A percentile compares a stretch with the other conserved stretches of the same genome.
Conservation (phyloP, 768 basidiomycete species). For the Myochromella boudieri region DNA sequence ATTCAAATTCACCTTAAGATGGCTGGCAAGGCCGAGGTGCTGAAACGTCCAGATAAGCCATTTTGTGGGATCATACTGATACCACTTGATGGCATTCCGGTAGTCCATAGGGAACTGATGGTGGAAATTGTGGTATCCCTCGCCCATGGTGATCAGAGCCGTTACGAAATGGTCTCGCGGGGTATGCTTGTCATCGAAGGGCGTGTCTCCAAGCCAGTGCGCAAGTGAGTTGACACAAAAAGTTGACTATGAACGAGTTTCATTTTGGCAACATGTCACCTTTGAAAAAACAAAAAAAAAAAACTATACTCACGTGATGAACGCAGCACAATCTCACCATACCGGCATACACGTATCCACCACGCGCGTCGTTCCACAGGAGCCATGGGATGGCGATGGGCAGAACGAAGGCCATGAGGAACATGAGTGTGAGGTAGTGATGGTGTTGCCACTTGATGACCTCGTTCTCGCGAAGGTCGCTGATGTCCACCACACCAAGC, state of each 20-base stretch:
- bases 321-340: constrained; percentile 79
- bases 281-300: not conserved
- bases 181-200: constrained; percentile 94
- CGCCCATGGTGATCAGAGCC: constrained; percentile 88
- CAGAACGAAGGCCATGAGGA: constrained; percentile 68
- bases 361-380: constrained; percentile 81
- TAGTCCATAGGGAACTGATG: constrained; percentile 97
- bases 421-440: constrained; percentile 69
- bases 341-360: constrained; percentile 86
- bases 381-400: constrained; percentile 80
- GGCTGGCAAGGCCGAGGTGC: constrained; percentile 63
- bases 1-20: constrained; percentile 54
- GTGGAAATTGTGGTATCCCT: constrained; percentile 99
- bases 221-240: constrained; percentile 97
- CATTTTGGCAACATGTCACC: not conserved
- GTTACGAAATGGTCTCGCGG: constrained; percentile 89
- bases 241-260: constrained; percentile 67
- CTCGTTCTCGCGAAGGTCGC: constrained; percentile 77
- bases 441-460: constrained; percentile 88
- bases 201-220: constrained; percentile 92
- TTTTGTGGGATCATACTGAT: constrained; percentile 90
- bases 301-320: constrained; percentile 77
- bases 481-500: constrained; percentile 88
- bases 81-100: constrained; percentile 93
- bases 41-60: constrained; percentile 79